Evolutionary conservation across 345 rosid species (phyloP), one percentile per base, ranked within the genome.

Genomic region (Eutrema yunnanense): DNA sequence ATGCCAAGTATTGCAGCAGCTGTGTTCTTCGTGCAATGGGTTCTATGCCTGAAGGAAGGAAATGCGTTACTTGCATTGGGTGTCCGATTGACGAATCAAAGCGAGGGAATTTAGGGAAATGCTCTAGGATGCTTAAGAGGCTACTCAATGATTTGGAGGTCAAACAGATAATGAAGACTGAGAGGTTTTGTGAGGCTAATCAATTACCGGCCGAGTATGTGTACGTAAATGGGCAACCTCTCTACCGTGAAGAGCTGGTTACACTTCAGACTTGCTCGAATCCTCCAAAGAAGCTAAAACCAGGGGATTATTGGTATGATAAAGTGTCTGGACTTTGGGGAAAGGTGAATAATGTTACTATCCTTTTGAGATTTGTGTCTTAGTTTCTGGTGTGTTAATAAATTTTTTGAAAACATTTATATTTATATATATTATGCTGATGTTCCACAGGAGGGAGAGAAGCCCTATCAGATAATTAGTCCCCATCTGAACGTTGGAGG

Each of bases 1-100:
- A 92, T 81, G 90, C 98, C 2, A 92, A 96, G 69, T 96, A 88
- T 73, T 96, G 99, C 62, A 81, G 89, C 55, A 90, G 73, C 70
- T 96, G 98, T 42, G 97, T 96, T 37, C 99, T 96, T 79, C 80
- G 98, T 69, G 97, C 99, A n/a, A 92, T 96, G 99, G 99, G 98
- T 13, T 96, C 99, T 3, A 96, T 96, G 99, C 99, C 99, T 1
- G 98, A 96, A 86, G 99, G 99, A 65, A 87, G 99, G 85, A 96
- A 96, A 72, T 96, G 99, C 42, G 96, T 96, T 61, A 79, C 88
- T 54, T 96, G 99, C 71, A 96, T 96, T 8, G 92, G 96, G 7
- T 86, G 63, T 74, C 87, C 98, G 0, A 89, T 96, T 44, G 94
- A 89, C 27, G 99, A 96, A 76, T 81, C 86, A 0, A 88, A 87